These are phyloP conservation scores for Acorus gramineus DNA, from an alignment of 106 monocot genomes.

Conservation along the genomic window DNA sequence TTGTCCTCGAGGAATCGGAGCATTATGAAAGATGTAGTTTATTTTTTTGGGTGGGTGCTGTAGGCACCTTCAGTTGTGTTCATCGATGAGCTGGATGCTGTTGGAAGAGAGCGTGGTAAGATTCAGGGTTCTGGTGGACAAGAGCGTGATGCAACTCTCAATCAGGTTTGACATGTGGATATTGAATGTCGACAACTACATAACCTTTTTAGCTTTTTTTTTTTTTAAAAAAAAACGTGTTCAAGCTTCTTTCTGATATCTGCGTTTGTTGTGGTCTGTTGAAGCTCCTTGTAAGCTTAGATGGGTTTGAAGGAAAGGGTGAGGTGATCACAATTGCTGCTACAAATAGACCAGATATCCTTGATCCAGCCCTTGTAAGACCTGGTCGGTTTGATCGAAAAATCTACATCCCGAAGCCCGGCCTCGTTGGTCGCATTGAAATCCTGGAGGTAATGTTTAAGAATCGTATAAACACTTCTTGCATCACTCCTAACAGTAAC, in stretches of 20 bases:
- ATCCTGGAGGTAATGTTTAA: constrained; percentile 53
- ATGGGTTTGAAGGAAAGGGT: constrained; percentile 94
- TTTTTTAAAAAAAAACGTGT: no score
- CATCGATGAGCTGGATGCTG: constrained; percentile 89
- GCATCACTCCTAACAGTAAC: no score
- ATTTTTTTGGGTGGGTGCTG: no score
- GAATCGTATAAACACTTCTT: no score
- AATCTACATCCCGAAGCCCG: constrained; percentile 80
- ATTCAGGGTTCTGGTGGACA: constrained; percentile 90
- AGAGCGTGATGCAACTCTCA: constrained; percentile 91
- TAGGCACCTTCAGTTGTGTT: constrained; percentile 90
- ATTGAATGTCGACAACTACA: background rate
- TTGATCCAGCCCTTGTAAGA: constrained; percentile 91
- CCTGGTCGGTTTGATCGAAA: constrained; percentile 91
- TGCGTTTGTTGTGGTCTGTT: constrained; percentile 14
- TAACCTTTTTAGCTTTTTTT: background rate
- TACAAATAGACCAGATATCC: constrained; percentile 91
- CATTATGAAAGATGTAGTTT: no score
- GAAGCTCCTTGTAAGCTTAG: constrained; percentile 86
- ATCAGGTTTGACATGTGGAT: constrained; percentile 37
- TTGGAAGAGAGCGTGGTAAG: constrained; percentile 81
- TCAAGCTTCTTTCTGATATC: no score
- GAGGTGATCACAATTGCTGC: constrained; percentile 87
- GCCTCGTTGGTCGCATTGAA: constrained; percentile 68
- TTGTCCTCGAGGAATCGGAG: no score